Conservation (phyloP, 73 alveolate species). For the Uronychia setigera region DNA sequence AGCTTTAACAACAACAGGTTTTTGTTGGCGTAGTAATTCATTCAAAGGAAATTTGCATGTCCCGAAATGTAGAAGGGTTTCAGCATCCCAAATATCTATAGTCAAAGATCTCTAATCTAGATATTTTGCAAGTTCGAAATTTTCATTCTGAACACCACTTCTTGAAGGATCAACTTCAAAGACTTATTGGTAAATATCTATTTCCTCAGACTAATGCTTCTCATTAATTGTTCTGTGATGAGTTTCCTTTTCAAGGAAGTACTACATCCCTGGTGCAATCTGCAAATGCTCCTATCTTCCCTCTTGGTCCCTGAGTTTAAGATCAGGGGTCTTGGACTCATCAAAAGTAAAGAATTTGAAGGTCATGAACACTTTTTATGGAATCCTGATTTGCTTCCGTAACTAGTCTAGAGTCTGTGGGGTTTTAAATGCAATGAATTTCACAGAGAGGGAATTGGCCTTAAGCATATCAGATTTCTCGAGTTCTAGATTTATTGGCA, state of each 20-base stretch:
- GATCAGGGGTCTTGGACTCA: slow-evolving; percentile 9
- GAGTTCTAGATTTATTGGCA: not conserved
- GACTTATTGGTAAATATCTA: slow-evolving; percentile 5
- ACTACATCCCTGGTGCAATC: slow-evolving; percentile 24
- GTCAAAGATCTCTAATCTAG: slow-evolving; percentile 43
- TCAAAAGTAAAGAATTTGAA: slow-evolving; percentile 53
- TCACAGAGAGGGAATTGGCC: slow-evolving; percentile 25
- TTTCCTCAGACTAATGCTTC: slow-evolving; percentile 12
- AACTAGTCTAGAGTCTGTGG: not conserved
- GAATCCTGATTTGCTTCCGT: not conserved
- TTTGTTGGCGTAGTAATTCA: slow-evolving; percentile 65
- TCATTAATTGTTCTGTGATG: too few species aligned
- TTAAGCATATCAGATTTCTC: slow-evolving; percentile 21
- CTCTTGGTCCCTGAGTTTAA: not conserved
- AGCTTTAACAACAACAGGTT: slow-evolving; percentile 49
- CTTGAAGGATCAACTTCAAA: slow-evolving; percentile 41
- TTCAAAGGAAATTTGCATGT: slow-evolving; percentile 65
- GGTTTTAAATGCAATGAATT: slow-evolving; percentile 40
- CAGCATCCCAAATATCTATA: slow-evolving; percentile 81
- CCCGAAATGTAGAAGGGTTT: slow-evolving; percentile 70
- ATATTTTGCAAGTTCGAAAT: slow-evolving; percentile 48
- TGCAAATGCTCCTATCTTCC: not conserved
- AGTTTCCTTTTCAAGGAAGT: slow-evolving; percentile 3
- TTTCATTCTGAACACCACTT: slow-evolving; percentile 19
- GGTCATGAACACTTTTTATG: slow-evolving; percentile 18